Conservation (phyloP, 768 basidiomycete genomes). For the Trametes punicea region DNA sequence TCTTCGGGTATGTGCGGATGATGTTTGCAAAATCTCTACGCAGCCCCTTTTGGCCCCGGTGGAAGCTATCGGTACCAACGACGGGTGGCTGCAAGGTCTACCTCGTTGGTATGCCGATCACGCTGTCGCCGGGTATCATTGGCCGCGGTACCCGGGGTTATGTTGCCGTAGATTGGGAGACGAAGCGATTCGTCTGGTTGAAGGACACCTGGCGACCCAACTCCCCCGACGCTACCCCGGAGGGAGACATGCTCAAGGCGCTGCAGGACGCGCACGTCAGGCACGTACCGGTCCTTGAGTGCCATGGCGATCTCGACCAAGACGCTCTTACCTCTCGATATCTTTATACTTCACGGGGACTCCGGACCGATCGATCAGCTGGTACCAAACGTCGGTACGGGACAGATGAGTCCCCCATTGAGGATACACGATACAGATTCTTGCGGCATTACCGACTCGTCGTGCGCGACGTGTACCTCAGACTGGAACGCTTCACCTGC, state of each 20-base stretch:
- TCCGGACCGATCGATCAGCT: not conserved
- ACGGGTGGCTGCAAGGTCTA: not conserved
- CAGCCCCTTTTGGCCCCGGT: not conserved
- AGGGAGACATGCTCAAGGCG: not conserved
- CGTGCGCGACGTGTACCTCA: not conserved
- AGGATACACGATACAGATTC: not conserved
- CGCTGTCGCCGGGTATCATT: not conserved
- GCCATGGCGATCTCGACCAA: slow-evolving; percentile 1
- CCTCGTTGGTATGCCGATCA: not conserved
- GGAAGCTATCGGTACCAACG: not conserved
- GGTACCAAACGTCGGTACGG: not conserved
- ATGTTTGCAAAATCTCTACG: slow-evolving; percentile 2
- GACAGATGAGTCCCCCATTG: too few relatives aligned
- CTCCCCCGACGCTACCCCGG: not conserved
- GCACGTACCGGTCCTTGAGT: slow-evolving; percentile 3
- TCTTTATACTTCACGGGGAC: too few relatives aligned
- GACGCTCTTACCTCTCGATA: not conserved
- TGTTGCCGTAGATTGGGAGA: slow-evolving; percentile 9
- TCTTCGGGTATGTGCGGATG: not conserved
- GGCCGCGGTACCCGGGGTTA: slow-evolving; percentile 6
- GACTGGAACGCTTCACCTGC: not conserved
- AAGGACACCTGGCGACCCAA: slow-evolving; percentile 4
- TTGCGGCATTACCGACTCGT: slow-evolving; percentile 6
- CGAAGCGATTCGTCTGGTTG: slow-evolving; percentile 1
- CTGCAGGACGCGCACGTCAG: not conserved